Conservation (phyloP, 2,329 filamentous ascomycete species). For the Ascochyta lentis region DNA sequence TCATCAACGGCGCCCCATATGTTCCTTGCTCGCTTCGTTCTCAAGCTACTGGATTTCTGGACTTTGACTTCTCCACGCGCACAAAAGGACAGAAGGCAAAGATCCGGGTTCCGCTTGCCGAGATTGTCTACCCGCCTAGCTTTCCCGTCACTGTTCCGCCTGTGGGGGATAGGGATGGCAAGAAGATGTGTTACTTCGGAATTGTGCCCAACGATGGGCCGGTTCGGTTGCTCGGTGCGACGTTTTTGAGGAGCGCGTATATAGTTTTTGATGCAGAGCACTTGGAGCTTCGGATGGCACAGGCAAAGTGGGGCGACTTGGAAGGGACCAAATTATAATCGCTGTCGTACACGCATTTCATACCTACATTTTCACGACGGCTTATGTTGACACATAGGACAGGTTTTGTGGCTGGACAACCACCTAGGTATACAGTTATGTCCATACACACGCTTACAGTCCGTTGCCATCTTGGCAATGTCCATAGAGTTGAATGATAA, state of each 20-base stretch:
- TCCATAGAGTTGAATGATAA: no score
- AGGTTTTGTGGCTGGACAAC: no score
- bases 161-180: slow-evolving; percentile 7
- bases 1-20: slow-evolving; percentile 14
- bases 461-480: no score
- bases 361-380: no score
- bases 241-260: slow-evolving; percentile 20
- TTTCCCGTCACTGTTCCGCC: slow-evolving; percentile 19
- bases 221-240: slow-evolving; percentile 17
- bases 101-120: slow-evolving; percentile 16
- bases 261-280: slow-evolving; percentile 19
- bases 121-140: slow-evolving; percentile 22
- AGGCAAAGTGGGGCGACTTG: slow-evolving; percentile 2
- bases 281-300: slow-evolving; percentile 12
- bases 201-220: slow-evolving; percentile 41
- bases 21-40: slow-evolving; percentile 19
- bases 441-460: no score
- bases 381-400: no score
- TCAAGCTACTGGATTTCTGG: background rate
- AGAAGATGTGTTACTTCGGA: slow-evolving; percentile 22
- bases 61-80: background rate
- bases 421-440: no score
- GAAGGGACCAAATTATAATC: background rate
- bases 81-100: background rate
- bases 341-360: no score